Conservation (phyloP, 1,284 basidiomycete species). For the Boletus mariae region DNA sequence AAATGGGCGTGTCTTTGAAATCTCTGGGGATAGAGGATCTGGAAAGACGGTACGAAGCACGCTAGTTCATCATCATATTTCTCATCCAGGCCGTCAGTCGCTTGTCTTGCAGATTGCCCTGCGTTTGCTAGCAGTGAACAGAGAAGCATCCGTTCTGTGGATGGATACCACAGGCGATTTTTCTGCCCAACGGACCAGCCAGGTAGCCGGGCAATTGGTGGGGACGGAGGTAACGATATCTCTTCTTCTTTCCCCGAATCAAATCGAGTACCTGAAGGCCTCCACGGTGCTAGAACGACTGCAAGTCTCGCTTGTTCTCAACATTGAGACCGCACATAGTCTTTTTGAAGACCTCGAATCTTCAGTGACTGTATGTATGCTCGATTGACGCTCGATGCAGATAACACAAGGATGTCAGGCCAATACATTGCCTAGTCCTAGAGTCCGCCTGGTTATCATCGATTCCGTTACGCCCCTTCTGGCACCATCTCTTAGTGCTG, state of each 20-base stretch:
- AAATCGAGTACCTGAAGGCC: constrained; percentile 28
- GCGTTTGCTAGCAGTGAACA: constrained; percentile 42
- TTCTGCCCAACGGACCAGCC: constrained; percentile 45
- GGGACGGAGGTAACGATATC: constrained; percentile 33
- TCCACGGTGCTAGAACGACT: constrained; percentile 37
- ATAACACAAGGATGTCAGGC: constrained; percentile 13
- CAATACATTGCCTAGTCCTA: constrained; percentile 3
- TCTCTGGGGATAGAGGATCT: constrained; percentile 57
- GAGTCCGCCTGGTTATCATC: constrained; percentile 53
- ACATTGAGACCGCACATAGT: constrained; percentile 49
- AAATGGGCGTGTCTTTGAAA: constrained; percentile 52
- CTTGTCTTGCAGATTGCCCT: constrained; percentile 57
- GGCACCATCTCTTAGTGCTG: constrained; percentile 58
- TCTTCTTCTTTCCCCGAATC: background rate
- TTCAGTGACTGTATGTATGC: constrained; percentile 30
- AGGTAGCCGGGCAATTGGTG: constrained; percentile 37
- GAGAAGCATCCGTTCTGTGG: constrained; percentile 51
- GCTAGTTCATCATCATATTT: background rate
- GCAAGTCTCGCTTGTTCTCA: constrained; percentile 54
- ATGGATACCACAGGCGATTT: constrained; percentile 70
- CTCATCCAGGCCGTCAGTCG: constrained; percentile 37
- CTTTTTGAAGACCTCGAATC: constrained; percentile 45
- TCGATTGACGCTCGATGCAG: background rate
- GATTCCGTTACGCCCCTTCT: constrained; percentile 66
- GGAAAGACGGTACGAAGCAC: constrained; percentile 62